phyloP scores from a whole-genome alignment of 1,284 basidiomycete genomes.

The Moniliella sp. region DNA sequence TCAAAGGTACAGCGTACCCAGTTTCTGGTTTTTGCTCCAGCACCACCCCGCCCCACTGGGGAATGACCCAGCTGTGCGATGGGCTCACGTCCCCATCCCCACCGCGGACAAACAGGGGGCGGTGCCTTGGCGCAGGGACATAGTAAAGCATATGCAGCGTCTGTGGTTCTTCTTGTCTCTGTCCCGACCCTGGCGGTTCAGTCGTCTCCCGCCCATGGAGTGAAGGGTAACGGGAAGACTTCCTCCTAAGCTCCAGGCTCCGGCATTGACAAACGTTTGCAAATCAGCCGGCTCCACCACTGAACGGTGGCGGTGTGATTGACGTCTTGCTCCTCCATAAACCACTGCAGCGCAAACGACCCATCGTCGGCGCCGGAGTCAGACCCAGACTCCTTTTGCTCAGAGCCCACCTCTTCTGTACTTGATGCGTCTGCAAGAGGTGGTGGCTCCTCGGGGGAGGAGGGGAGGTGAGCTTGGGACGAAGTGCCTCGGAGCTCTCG shows the following conservation, averaged over 20 bases:
- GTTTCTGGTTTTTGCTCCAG: conserved; percentile 35
- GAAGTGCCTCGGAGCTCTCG: conserved; percentile 1
- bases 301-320: conserved; percentile 2
- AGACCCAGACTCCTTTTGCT: conserved; percentile 41
- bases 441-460: no score
- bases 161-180: conserved; percentile 5
- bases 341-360: conserved; percentile 56
- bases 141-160: conserved; percentile 68
- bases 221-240: not conserved
- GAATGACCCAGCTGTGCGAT: conserved; percentile 53
- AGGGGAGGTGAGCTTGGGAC: no score
- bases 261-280: conserved; percentile 65
- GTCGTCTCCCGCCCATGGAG: not conserved
- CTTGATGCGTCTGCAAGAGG: no score
- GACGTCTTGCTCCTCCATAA: conserved; percentile 41
- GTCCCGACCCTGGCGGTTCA: not conserved
- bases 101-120: conserved; percentile 52
- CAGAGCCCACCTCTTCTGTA: no score
- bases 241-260: conserved; percentile 57
- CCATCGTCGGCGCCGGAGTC: no score
- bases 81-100: conserved; percentile 2
- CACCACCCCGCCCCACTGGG: conserved; percentile 79
- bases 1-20: conserved; percentile 2
- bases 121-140: conserved; percentile 48
- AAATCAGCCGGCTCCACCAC: conserved; percentile 21